A percentile compares a stretch with the other conserved stretches of the same genome.
Conservation (phyloP, 805 yeast genomes). For the Hanseniaspora hatyaiensis region DNA sequence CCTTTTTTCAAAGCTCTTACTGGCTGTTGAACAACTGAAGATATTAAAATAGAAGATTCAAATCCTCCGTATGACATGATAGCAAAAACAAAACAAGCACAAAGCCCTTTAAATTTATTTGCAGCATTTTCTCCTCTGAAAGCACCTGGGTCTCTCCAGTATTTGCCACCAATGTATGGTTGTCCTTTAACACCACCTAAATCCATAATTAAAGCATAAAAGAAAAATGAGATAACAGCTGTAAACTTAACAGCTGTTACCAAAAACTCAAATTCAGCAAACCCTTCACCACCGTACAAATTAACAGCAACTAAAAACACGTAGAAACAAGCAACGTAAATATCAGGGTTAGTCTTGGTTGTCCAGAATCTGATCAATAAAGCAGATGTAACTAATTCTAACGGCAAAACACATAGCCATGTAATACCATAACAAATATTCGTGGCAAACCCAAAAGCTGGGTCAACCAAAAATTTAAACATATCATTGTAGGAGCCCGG, state of each 20-base stretch:
- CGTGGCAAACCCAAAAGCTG: constrained; percentile 58
- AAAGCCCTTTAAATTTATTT: constrained; percentile 45
- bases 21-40: constrained; percentile 47
- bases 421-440: constrained; percentile 63
- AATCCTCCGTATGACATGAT: constrained; percentile 54
- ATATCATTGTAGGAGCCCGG: constrained; percentile 51
- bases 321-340: constrained; percentile 46
- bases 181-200: constrained; percentile 40
- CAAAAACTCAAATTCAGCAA: constrained; percentile 58
- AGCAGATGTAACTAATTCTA: constrained; percentile 54
- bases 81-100: constrained; percentile 43
- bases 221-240: constrained; percentile 49
- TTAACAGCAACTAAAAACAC: constrained; percentile 39
- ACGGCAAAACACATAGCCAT: constrained; percentile 53
- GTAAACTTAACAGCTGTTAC: constrained; percentile 47
- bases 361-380: constrained; percentile 47
- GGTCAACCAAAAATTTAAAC: constrained; percentile 52
- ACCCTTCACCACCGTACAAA: constrained; percentile 45
- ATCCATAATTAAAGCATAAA: constrained; percentile 44
- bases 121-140: constrained; percentile 31
- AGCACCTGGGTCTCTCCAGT: constrained; percentile 46
- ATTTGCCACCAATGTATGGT: constrained; percentile 40
- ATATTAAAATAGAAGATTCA: constrained; percentile 49
- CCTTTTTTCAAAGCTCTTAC: constrained; percentile 46
- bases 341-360: constrained; percentile 38